phyloP scores from a whole-genome alignment of 2,329 filamentous ascomycete species.

The Septoria petroselini region DNA sequence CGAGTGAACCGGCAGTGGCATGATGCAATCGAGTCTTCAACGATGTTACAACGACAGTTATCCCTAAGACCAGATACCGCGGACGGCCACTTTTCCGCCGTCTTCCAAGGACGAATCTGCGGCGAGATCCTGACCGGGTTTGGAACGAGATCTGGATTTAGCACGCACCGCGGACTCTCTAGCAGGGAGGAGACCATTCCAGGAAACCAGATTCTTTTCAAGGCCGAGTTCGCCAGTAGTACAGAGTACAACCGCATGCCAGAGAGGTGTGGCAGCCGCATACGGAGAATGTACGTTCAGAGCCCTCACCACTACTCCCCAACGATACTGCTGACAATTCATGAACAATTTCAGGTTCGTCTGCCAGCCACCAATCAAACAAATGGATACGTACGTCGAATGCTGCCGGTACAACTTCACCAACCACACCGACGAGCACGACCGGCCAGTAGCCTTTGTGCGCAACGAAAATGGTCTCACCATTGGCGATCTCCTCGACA shows the following conservation, averaged over 20 bases:
- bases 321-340: not conserved
- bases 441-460: not conserved
- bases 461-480: conserved; percentile 5
- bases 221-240: conserved; percentile 7
- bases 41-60: conserved; percentile 3
- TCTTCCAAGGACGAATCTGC: conserved; percentile 5
- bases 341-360: not conserved
- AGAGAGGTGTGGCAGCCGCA: not conserved
- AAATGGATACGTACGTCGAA: conserved; percentile 4
- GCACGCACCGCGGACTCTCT: conserved; percentile 6
- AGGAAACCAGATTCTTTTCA: conserved; percentile 10
- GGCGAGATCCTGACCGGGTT: conserved; percentile 8
- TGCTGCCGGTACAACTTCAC: conserved; percentile 11
- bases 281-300: conserved; percentile 3
- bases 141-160: not conserved
- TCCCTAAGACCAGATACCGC: conserved; percentile 4
- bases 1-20: conserved; percentile 7
- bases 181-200: conserved; percentile 5
- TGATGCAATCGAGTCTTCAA: conserved; percentile 5
- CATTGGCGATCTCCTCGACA: conserved; percentile 9
- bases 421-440: conserved; percentile 3
- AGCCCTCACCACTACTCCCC: not conserved
- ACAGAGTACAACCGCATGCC: conserved; percentile 2
- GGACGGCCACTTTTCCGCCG: conserved; percentile 4
- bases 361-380: conserved; percentile 9